Base-by-base conservation (phyloP, 257 asterid species). In the Solanum bulbocastanum region DNA sequence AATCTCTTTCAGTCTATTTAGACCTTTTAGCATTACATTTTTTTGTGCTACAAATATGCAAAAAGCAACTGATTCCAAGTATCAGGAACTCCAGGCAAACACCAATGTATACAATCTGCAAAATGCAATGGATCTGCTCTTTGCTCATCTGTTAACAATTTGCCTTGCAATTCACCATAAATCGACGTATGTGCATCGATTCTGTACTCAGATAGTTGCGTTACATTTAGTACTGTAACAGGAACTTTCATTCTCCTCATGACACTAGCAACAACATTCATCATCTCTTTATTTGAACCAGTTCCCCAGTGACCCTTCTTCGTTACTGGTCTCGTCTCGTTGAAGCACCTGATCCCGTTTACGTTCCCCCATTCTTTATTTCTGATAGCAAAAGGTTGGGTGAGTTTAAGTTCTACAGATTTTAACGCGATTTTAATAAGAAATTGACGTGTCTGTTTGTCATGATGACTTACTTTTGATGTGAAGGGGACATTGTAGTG, bases 41-140 rank as follows among this genome's bases (percentile, higher is more conserved):
- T 40, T 30, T 35, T 20, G 39, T 23, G 87, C 90, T 93, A 91
- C 90, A 95, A 91, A 91, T 94, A 94, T 30, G 98, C 92, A 32
- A 87, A 91, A 86, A 96, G 88, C 40, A 96, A 91, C 79, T 91
- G 96, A 91, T 96, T 96, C 98, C 98, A 96, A 0, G 98, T 94
- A 88, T 96, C 98, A 23, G 98, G 99, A 89, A 95, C 93, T 66
- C 98, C 98, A 2, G 99, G 98, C 90, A 96, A 85, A 86, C 98
- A 95, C 98, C 98, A 96, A 76, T 96, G 98, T 91, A 96, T 90
- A 85, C 99, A 96, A 88, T 95, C 98, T 30, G 98, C 98, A 93
- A 72, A 89, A 56, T 92, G 96, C 86, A 93, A 68, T 0, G 98
- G 98, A 88, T 95, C 96, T 1, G 90, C 94, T 94, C 91, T 92